A percentile compares a stretch with the other conserved stretches of the same genome.
phyloP scores from a whole-genome alignment of 352 stramenopile genomes.

The Phytopythium oedochilum region DNA sequence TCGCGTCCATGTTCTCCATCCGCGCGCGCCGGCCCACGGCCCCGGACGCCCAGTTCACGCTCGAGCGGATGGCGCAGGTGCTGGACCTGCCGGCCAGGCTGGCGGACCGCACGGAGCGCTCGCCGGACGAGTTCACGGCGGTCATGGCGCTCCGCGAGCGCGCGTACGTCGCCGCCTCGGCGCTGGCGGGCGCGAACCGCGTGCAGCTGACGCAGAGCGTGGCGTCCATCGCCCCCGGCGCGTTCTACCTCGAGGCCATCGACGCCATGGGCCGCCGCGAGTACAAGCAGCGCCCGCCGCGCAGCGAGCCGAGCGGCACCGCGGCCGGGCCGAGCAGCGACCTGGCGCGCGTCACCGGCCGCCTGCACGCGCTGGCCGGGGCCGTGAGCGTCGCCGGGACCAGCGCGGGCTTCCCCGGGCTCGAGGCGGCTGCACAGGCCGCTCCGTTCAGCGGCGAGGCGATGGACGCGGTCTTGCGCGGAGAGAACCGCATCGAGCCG shows the following conservation, averaged over 20 bases:
- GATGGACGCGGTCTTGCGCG: constrained; percentile 84
- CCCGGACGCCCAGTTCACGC: constrained; percentile 63
- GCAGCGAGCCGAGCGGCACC: neutral
- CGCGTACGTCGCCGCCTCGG: constrained; percentile 41
- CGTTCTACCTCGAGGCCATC: constrained; percentile 92
- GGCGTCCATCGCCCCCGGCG: constrained; percentile 59
- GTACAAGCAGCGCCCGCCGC: constrained; percentile 63
- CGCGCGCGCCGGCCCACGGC: constrained; percentile 13
- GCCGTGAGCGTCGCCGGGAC: constrained; percentile 89
- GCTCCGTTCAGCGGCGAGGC: constrained; percentile 66
- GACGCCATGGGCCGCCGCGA: constrained; percentile 85
- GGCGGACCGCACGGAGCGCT: constrained; percentile 67
- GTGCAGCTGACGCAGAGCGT: constrained; percentile 73
- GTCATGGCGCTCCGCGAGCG: constrained; percentile 89
- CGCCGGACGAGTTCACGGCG: constrained; percentile 88
- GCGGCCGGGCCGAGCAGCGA: constrained; percentile 20
- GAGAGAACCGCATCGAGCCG: constrained; percentile 87
- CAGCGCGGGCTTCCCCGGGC: constrained; percentile 87
- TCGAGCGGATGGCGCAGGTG: constrained; percentile 82
- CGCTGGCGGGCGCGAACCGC: constrained; percentile 11
- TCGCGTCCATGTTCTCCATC: constrained; percentile 95
- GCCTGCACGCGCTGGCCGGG: constrained; percentile 45
- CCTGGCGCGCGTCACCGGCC: constrained; percentile 36
- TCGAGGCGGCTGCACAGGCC: constrained; percentile 15
- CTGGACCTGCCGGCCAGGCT: constrained; percentile 87